phyloP scores from a whole-genome alignment of 371 early-diverging fungal species.

The Smittium mucronatum region DNA sequence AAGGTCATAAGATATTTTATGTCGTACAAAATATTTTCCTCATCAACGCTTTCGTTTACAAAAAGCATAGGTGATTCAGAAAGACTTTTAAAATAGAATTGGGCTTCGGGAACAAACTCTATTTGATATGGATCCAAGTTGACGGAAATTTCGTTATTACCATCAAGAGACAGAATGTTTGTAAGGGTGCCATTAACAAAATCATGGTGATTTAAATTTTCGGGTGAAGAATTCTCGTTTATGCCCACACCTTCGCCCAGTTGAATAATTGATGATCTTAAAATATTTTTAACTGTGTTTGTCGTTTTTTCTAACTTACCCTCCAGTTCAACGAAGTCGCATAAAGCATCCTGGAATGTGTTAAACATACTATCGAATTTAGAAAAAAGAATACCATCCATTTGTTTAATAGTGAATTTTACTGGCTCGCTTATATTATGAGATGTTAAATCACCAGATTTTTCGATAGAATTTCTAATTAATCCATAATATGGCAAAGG shows the following conservation, averaged over 20 bases:
- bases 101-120: constrained; percentile 24
- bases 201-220: background rate
- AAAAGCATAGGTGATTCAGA: constrained; percentile 25
- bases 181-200: background rate
- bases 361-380: constrained; percentile 26
- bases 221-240: no score
- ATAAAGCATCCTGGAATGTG: constrained; percentile 19
- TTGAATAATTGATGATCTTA: background rate
- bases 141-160: background rate
- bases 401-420: background rate
- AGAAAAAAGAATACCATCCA: constrained; percentile 23
- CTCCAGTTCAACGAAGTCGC: background rate
- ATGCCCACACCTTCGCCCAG: constrained; percentile 35
- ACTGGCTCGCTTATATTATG: background rate
- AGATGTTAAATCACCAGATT: background rate
- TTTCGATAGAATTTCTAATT: constrained; percentile 14
- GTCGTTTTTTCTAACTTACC: background rate
- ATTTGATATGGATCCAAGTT: constrained; percentile 10
- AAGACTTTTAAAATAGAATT: constrained; percentile 21
- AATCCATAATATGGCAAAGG: constrained; percentile 31
- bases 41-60: constrained; percentile 21
- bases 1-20: constrained; percentile 24
- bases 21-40: constrained; percentile 23
- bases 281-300: background rate
- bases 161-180: background rate